Evolutionary conservation across 108 stramenopile species (phyloP).

Genomic region (Fragilaria crotonensis): DNA sequence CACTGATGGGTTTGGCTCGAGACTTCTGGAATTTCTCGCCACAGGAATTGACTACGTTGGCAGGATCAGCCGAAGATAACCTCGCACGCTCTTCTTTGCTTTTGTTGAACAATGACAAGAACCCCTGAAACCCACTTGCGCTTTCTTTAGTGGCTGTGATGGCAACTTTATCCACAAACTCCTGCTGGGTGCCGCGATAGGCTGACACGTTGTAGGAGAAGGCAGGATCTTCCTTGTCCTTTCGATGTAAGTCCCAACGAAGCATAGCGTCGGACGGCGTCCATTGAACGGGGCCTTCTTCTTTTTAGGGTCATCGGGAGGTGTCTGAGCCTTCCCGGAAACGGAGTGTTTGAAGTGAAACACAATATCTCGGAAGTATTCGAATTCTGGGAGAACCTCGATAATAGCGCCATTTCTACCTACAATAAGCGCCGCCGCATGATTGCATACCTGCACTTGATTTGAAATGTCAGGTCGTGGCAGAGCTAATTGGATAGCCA

Average conservation of each 20-base stretch:
- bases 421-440: conserved; percentile 66
- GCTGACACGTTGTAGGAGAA: conserved; percentile 66
- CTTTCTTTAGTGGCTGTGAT: conserved; percentile 20
- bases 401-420: conserved; percentile 80
- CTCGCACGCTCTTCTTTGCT: conserved; percentile 59
- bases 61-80: conserved; percentile 83
- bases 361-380: conserved; percentile 96
- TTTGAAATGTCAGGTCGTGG: conserved; percentile 66
- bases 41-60: conserved; percentile 85
- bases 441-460: conserved; percentile 51
- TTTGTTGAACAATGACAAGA: conserved; percentile 66
- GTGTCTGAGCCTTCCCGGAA: conserved; percentile 65
- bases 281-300: conserved; percentile 40
- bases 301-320: conserved; percentile 48
- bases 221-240: conserved; percentile 55
- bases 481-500: conserved; percentile 73
- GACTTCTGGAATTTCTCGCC: conserved; percentile 76
- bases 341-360: conserved; percentile 95
- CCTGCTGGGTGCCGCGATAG: conserved; percentile 58
- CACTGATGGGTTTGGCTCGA: conserved; percentile 66
- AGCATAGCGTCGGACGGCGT: conserved; percentile 76
- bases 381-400: conserved; percentile 96
- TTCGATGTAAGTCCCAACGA: conserved; percentile 62
- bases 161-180: conserved; percentile 68
- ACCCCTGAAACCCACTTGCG: conserved; percentile 53